These are phyloP conservation scores for Kwoniella dendrophila DNA, from an alignment of 768 basidiomycete genomes.

Conservation along the genomic window DNA sequence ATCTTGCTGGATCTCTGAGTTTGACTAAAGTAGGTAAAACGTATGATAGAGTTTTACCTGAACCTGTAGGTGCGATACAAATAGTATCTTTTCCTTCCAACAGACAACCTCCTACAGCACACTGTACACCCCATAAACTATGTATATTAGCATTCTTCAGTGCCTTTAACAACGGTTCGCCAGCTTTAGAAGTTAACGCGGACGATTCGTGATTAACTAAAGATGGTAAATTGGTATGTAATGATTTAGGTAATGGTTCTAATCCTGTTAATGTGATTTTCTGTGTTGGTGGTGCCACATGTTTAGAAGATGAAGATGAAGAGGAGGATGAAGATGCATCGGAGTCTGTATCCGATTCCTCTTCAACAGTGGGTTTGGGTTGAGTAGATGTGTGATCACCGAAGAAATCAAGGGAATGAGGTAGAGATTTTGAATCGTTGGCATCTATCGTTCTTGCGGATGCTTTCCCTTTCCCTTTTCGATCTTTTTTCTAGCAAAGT, in stretches of 20 bases:
- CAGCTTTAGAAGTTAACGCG: constrained; percentile 24
- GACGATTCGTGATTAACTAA: constrained; percentile 27
- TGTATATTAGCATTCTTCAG: constrained; percentile 32
- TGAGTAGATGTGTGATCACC: constrained; percentile 64
- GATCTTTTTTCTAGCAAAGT: constrained; percentile 27
- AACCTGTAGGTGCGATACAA: constrained; percentile 95
- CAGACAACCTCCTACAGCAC: constrained; percentile 43
- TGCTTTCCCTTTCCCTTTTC: constrained; percentile 42
- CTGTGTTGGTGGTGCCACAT: constrained; percentile 44
- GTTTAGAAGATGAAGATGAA: constrained; percentile 32
- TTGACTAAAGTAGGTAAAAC: constrained; percentile 73
- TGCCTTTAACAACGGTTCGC: constrained; percentile 31
- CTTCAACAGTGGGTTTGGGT: constrained; percentile 55
- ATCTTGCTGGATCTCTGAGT: constrained; percentile 44
- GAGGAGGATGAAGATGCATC: constrained; percentile 29
- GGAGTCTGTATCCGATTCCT: constrained; percentile 19
- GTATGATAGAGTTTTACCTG: constrained; percentile 94
- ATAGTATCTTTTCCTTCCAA: constrained; percentile 70
- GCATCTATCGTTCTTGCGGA: neutral
- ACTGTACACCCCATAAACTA: constrained; percentile 51
- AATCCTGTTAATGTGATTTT: constrained; percentile 52
- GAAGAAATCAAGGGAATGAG: constrained; percentile 88
- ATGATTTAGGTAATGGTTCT: constrained; percentile 47
- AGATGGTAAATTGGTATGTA: constrained; percentile 44
- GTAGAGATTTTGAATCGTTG: constrained; percentile 32